Evolutionary conservation across 1,284 basidiomycete species (phyloP), one percentile per base, ranked within the genome.

Genomic region (Schizophyllum amplum): DNA sequence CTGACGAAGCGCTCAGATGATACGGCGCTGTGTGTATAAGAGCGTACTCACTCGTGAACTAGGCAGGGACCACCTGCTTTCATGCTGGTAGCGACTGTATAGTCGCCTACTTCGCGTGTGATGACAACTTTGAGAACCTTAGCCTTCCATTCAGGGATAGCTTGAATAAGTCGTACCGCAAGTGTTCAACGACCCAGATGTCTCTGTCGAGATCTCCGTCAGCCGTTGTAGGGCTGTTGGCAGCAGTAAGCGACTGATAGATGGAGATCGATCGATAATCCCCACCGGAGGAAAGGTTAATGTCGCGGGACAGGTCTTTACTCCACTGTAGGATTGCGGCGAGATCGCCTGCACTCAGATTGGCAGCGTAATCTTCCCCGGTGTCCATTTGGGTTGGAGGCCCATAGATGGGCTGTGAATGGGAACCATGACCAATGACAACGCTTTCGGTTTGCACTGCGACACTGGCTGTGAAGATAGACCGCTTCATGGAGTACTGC

Each of bases 221-320:
- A 88, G 67, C 48, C 83, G 72, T 63, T 84, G 83, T 21, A 87
- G 69, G 6, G 85, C 85, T 80, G 56, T 13, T 57, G 9, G 20
- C 27, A 49, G 5, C n/a, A 46, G 17, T 49, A 20, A 49, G 17
- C 47, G 27, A 49, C 47, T 49, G n/a, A 49, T n/a, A n/a, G 47
- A 5, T 5, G 47, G n/a, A 23, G 27, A 49, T 20, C 7, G n/a
- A 24, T 7, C 24, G 20, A 52, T 17, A 54, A 24, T 59, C 68
- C 47, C 47, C 62, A 79, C 81, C 81, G 57, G 80, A 80, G 33
- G 78, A 80, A 24, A 88, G 67, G 62, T 86, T 85, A 51, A 87
- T 86, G 65, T 87, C 84, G 47, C 82, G 80, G 0, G 84, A 85
- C 21, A 88, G 86, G 57, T 86, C 83, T 65, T 84, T 83, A 63